These are phyloP conservation scores for Plectranthus barbatus DNA, from an alignment of 257 asterid genomes.

Conservation along the genomic window DNA sequence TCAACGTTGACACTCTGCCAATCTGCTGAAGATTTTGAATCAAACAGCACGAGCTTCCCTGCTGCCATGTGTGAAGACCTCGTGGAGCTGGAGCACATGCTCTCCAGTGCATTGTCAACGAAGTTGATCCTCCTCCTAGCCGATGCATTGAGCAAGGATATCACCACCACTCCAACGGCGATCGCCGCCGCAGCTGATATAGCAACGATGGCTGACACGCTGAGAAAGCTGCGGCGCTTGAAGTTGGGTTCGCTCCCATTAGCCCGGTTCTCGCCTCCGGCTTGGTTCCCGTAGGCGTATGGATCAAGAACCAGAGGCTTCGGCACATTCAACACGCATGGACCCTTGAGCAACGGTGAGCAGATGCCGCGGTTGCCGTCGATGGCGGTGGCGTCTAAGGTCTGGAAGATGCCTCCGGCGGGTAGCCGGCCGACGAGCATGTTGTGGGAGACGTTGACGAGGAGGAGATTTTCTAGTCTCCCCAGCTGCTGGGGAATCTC, in stretches of 20 bases:
- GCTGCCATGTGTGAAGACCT: slow-evolving; percentile 45
- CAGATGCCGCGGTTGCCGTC: slow-evolving; percentile 86
- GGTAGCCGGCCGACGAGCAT: slow-evolving; percentile 84
- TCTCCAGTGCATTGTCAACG: slow-evolving; percentile 61
- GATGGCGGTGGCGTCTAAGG: slow-evolving; percentile 57
- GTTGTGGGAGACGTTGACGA: slow-evolving; percentile 75
- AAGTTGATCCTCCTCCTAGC: slow-evolving; percentile 54
- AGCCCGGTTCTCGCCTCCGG: slow-evolving; percentile 19
- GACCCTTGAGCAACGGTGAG: slow-evolving; percentile 74
- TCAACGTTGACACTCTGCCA: slow-evolving; percentile 39
- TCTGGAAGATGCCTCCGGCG: slow-evolving; percentile 53
- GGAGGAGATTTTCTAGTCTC: slow-evolving; percentile 62
- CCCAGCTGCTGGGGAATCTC: slow-evolving; percentile 85
- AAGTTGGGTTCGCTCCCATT: slow-evolving; percentile 6
- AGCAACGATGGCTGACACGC: slow-evolving; percentile 74
- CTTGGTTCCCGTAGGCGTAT: slow-evolving; percentile 54
- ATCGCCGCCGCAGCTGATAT: slow-evolving; percentile 73
- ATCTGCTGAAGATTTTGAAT: slow-evolving; percentile 46
- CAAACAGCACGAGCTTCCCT: slow-evolving; percentile 60
- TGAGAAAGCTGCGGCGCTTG: slow-evolving; percentile 53
- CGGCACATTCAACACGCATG: slow-evolving; percentile 70
- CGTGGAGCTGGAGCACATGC: slow-evolving; percentile 86
- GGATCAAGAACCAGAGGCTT: slow-evolving; percentile 94
- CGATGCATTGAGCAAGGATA: slow-evolving; percentile 60
- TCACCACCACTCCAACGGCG: slow-evolving; percentile 58